Evolutionary conservation across 139 green algal species (phyloP).

Genomic region (Raphidocelis subcapitata): DNA sequence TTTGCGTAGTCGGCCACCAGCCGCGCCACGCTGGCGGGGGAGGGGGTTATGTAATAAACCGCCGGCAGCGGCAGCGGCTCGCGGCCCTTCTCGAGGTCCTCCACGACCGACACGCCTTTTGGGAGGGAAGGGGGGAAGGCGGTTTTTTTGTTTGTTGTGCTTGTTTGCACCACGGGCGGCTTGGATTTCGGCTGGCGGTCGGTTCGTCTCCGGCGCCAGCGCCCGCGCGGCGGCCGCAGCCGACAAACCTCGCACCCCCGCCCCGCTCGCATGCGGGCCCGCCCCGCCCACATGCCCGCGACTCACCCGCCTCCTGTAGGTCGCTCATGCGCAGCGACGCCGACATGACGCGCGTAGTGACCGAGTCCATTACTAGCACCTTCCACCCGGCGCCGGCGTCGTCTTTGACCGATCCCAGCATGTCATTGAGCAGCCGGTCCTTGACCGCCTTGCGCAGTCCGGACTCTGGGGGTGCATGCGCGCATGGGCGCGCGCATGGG

Average conservation of each 20-base stretch:
- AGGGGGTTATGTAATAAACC: slow-evolving; percentile 90
- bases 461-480: no score
- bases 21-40: slow-evolving; percentile 31
- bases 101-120: slow-evolving; percentile 52
- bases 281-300: slow-evolving; percentile 26
- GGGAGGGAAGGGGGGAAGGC: slow-evolving; percentile 31
- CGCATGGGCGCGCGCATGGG: no score
- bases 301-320: slow-evolving; percentile 63
- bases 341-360: slow-evolving; percentile 73
- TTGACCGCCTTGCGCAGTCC: slow-evolving; percentile 33
- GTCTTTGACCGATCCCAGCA: slow-evolving; percentile 67
- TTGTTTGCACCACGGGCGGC: no score
- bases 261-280: no score
- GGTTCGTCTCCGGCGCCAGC: no score
- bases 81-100: slow-evolving; percentile 68
- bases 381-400: slow-evolving; percentile 59
- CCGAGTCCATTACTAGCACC: slow-evolving; percentile 78
- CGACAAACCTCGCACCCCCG: no score
- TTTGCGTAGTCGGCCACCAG: slow-evolving; percentile 71
- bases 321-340: slow-evolving; percentile 60
- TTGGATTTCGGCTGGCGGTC: no score
- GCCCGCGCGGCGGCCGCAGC: no score
- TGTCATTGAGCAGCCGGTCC: slow-evolving; percentile 56
- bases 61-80: slow-evolving; percentile 72
- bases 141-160: slow-evolving; percentile 18